These are phyloP conservation scores for Senna siamea DNA, from an alignment of 306 rosid genomes.

Conservation along the genomic window DNA sequence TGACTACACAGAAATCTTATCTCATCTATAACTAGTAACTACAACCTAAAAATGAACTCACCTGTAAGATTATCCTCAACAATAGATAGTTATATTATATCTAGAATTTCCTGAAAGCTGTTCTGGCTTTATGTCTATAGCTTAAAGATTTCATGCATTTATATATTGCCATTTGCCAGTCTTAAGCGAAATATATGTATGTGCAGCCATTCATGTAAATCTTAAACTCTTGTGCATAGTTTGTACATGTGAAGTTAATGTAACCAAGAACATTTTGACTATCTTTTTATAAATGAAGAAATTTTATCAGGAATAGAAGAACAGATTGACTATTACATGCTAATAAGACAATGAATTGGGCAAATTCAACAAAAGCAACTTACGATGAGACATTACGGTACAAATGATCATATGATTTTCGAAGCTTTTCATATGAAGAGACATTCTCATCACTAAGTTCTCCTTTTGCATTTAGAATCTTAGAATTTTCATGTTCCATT, in stretches of 20 bases:
- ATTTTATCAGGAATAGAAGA: background rate
- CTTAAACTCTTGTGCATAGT: constrained; percentile 11
- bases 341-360: constrained; percentile 16
- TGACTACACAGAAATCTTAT: constrained; percentile 24
- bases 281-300: background rate
- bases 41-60: constrained; percentile 26
- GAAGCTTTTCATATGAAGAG: constrained; percentile 89
- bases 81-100: background rate
- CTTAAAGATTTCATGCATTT: constrained; percentile 25
- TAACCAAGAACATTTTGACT: constrained; percentile 10
- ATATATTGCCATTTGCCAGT: constrained; percentile 5
- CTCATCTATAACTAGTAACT: constrained; percentile 23
- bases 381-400: constrained; percentile 93
- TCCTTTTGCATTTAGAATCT: constrained; percentile 93
- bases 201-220: constrained; percentile 31
- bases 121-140: constrained; percentile 9
- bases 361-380: constrained; percentile 44
- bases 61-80: constrained; percentile 24
- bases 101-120: constrained; percentile 17
- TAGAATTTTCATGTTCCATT: constrained; percentile 96
- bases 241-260: constrained; percentile 14
- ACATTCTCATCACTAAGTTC: constrained; percentile 91
- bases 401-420: constrained; percentile 90
- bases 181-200: background rate
- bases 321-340: constrained; percentile 29